Percentiles rank a stretch among this genome's conserved stretches.
Conservation (phyloP, 768 basidiomycete genomes). For the Zangia roseola region DNA sequence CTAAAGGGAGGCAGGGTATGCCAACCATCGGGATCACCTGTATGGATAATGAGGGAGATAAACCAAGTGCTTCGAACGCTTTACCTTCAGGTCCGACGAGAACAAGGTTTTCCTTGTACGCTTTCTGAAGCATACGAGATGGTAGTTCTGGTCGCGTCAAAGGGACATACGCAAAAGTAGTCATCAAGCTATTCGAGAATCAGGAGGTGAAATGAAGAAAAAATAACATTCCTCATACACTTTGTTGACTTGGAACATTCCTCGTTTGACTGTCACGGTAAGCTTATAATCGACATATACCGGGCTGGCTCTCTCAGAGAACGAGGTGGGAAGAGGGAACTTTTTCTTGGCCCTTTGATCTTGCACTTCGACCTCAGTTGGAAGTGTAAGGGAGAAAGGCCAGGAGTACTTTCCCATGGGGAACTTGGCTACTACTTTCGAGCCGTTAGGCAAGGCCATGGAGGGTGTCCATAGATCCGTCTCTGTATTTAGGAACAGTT, state of each 20-base stretch:
- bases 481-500: constrained; percentile 43
- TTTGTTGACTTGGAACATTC: constrained; percentile 48
- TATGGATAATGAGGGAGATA: not conserved
- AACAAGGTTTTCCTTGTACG: constrained; percentile 33
- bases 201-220: not conserved
- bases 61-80: not conserved
- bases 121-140: constrained; percentile 36
- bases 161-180: constrained; percentile 35
- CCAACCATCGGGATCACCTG: constrained; percentile 42
- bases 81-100: constrained; percentile 36
- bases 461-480: constrained; percentile 42
- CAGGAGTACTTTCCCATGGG: constrained; percentile 45
- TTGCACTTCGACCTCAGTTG: constrained; percentile 39
- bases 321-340: constrained; percentile 50
- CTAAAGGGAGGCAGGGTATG: constrained; percentile 31
- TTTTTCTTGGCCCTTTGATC: constrained; percentile 36
- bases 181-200: constrained; percentile 27
- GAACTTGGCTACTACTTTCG: constrained; percentile 32
- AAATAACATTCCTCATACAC: constrained; percentile 35
- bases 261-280: constrained; percentile 48
- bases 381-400: constrained; percentile 49
- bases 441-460: constrained; percentile 22
- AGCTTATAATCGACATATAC: constrained; percentile 58
- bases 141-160: constrained; percentile 34
- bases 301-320: constrained; percentile 53